Conservation (phyloP, 2,329 filamentous ascomycete species). For the Aspergillus cejpii region DNA sequence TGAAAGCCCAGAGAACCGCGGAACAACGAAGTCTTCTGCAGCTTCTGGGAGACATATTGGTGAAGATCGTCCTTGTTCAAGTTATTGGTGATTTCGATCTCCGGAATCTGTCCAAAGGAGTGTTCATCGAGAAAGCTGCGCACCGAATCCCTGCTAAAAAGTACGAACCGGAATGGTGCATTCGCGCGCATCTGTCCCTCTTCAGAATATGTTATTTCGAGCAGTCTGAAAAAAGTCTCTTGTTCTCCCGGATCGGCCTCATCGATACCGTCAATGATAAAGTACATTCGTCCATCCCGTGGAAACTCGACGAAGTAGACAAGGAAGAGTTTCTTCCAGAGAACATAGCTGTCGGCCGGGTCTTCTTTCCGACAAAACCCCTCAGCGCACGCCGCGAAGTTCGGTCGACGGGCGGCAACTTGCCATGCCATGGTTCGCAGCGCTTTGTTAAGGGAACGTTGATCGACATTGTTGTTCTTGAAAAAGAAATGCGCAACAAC, state of each 20-base stretch:
- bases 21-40: conserved; percentile 11
- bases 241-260: conserved; percentile 2
- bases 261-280: conserved; percentile 3
- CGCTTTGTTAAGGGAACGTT: conserved; percentile 11
- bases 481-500: conserved; percentile 10
- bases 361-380: conserved; percentile 5
- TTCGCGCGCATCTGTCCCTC: background rate
- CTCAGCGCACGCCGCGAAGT: conserved; percentile 4
- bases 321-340: conserved; percentile 3
- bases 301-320: background rate
- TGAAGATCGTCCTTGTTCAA: conserved; percentile 14
- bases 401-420: background rate
- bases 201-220: conserved; percentile 1
- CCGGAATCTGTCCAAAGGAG: conserved; percentile 7
- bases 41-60: conserved; percentile 8
- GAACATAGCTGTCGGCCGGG: background rate
- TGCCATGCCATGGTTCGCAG: conserved; percentile 12
- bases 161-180: conserved; percentile 1
- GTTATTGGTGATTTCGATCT: conserved; percentile 10
- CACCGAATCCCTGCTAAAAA: conserved; percentile 9
- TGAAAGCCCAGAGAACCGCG: conserved; percentile 5
- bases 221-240: conserved; percentile 3
- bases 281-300: background rate
- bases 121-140: conserved; percentile 7
- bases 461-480: conserved; percentile 12